Conservation (phyloP, 768 basidiomycete species). For the Mycena filopes region DNA sequence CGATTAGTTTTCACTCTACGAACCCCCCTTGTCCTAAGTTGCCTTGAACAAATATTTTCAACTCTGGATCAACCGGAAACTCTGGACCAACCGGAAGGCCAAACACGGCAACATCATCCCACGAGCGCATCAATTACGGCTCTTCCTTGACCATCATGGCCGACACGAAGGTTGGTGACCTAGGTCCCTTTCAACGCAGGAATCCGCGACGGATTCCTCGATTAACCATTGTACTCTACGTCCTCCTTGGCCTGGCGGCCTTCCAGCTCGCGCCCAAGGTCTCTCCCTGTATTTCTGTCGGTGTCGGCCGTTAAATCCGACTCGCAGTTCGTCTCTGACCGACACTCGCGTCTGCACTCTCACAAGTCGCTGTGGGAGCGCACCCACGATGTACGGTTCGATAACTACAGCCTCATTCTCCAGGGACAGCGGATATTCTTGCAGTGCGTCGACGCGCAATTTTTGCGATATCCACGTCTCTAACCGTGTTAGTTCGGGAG, state of each 20-base stretch:
- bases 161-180: background rate
- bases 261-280: conserved; percentile 16
- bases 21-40: too few relatives aligned
- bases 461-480: background rate
- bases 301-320: background rate
- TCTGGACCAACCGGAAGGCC: too few relatives aligned
- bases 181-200: background rate
- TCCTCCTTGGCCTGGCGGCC: conserved; percentile 1
- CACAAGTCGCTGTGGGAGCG: background rate
- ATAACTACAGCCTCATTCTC: conserved; percentile 78
- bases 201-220: background rate
- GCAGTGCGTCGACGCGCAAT: conserved; percentile 58
- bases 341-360: background rate
- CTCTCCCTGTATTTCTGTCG: background rate
- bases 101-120: too few relatives aligned
- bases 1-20: too few relatives aligned
- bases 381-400: conserved; percentile 53
- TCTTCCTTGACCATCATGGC: background rate
- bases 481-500: conserved; percentile 88
- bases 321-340: background rate
- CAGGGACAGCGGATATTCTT: conserved; percentile 78
- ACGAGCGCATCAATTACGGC: too few relatives aligned
- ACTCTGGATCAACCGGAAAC: too few relatives aligned
- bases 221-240: background rate
- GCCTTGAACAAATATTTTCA: too few relatives aligned